Evolutionary conservation across 768 basidiomycete species (phyloP).

Genomic region (Suillus ampliporus): DNA sequence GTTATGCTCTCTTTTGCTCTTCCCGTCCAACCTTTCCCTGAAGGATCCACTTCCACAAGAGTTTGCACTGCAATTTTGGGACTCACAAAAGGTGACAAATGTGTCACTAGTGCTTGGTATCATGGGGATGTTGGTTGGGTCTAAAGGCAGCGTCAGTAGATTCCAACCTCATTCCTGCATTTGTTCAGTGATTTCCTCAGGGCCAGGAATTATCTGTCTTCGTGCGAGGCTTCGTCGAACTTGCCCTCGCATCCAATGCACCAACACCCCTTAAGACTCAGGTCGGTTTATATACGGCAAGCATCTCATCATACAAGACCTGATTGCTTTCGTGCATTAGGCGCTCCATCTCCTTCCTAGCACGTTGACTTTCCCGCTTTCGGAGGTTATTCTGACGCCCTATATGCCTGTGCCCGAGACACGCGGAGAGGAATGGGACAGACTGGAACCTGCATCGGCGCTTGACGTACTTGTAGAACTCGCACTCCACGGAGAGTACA

Average conservation of each 20-base stretch:
- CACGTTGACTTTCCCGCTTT: conserved; percentile 63
- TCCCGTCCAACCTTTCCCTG: conserved; percentile 65
- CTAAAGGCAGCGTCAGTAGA: conserved; percentile 66
- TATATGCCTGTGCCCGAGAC: conserved; percentile 82
- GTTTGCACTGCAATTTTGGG: conserved; percentile 97
- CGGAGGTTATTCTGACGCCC: conserved; percentile 70
- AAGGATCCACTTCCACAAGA: conserved; percentile 76
- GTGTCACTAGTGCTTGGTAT: conserved; percentile 79
- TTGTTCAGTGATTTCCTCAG: conserved; percentile 36
- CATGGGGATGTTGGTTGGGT: conserved; percentile 84
- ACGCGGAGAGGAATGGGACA: conserved; percentile 92
- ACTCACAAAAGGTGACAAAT: conserved; percentile 86
- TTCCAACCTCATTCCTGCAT: conserved; percentile 12
- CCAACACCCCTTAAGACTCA: conserved; percentile 88
- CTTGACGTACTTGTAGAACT: conserved; percentile 84
- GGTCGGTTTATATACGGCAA: conserved; percentile 43
- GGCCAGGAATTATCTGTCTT: conserved; percentile 61
- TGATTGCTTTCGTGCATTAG: conserved; percentile 43
- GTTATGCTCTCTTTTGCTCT: conserved; percentile 71
- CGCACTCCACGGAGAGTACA: conserved; percentile 87
- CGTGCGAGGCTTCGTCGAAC: conserved; percentile 82
- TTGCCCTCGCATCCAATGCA: conserved; percentile 92
- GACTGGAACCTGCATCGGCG: conserved; percentile 79
- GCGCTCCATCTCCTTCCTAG: conserved; percentile 64
- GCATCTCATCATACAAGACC: conserved; percentile 15